Evolutionary conservation across 2,329 filamentous ascomycete species (phyloP).

Genomic region (Cercospora berteroae): DNA sequence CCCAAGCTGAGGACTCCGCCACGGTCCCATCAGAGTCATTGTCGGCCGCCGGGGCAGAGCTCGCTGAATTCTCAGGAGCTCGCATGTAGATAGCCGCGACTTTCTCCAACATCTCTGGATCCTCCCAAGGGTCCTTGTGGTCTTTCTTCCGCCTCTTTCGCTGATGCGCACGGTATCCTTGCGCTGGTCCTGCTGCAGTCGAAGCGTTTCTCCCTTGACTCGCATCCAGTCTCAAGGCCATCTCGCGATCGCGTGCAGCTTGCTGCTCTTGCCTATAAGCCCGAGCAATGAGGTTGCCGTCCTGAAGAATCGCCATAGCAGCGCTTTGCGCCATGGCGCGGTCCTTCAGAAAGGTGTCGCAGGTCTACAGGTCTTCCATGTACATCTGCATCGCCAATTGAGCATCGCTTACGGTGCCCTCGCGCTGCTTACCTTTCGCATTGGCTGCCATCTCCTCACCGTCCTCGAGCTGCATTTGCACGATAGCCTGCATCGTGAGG

Average conservation of each 20-base stretch:
- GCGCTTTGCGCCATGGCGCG: constrained; percentile 28
- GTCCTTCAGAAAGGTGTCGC: constrained; percentile 22
- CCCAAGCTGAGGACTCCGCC: constrained; percentile 26
- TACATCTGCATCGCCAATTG: constrained; percentile 30
- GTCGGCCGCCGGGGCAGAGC: background rate
- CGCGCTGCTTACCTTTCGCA: constrained; percentile 25
- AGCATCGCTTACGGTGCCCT: constrained; percentile 21
- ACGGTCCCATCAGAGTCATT: constrained; percentile 19
- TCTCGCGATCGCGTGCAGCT: constrained; percentile 22
- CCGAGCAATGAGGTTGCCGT: constrained; percentile 18
- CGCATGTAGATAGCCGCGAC: constrained; percentile 27
- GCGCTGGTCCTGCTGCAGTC: background rate
- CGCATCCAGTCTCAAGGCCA: constrained; percentile 17
- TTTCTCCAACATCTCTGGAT: constrained; percentile 27
- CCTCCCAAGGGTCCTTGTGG: constrained; percentile 19
- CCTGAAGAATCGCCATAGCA: constrained; percentile 22
- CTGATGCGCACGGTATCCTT: background rate
- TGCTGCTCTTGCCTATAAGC: constrained; percentile 27
- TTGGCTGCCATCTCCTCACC: constrained; percentile 38
- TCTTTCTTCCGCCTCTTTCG: constrained; percentile 9
- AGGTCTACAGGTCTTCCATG: constrained; percentile 25
- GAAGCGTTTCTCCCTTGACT: background rate
- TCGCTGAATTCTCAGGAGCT: background rate
- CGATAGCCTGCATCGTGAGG: constrained; percentile 17
- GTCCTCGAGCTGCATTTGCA: constrained; percentile 59